These are phyloP conservation scores for Mayamaea pseudoterrestris DNA, from an alignment of 108 stramenopile species.

Conservation along the genomic window DNA sequence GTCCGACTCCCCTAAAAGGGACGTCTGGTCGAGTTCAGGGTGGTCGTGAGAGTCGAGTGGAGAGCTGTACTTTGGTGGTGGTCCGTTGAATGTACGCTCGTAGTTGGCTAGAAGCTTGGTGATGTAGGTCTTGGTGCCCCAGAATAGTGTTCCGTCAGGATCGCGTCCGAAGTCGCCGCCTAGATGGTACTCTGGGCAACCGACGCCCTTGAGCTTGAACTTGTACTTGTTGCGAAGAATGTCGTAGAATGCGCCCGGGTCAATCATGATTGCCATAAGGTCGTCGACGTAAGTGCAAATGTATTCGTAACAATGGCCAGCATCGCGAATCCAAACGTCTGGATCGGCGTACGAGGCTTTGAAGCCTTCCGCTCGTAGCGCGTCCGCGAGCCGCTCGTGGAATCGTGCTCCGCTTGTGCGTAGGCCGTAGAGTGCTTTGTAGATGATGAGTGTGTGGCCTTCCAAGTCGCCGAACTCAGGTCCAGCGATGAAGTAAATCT, in stretches of 20 bases:
- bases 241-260: constrained; percentile 7
- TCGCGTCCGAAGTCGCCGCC: too few relatives aligned
- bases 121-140: too few relatives aligned
- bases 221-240: not conserved
- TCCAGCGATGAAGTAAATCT: constrained; percentile 26
- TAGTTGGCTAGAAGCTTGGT: too few relatives aligned
- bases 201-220: constrained; percentile 21
- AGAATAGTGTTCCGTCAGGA: too few relatives aligned
- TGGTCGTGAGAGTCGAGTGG: constrained; percentile 14
- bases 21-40: constrained; percentile 13
- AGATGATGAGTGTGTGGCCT: constrained; percentile 18
- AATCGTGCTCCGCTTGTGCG: constrained; percentile 3
- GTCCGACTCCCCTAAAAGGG: constrained; percentile 4
- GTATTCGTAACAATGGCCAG: constrained; percentile 18
- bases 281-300: constrained; percentile 26
- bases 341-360: constrained; percentile 18
- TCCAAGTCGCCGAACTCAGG: constrained; percentile 22
- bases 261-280: constrained; percentile 2
- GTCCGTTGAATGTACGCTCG: too few relatives aligned
- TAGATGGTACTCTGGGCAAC: too few relatives aligned
- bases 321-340: constrained; percentile 20
- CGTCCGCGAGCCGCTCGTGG: constrained; percentile 7
- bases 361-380: constrained; percentile 12
- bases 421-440: constrained; percentile 24
- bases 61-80: too few relatives aligned